phyloP scores from a whole-genome alignment of 2,329 filamentous ascomycete species.

The Cladosporium sp. region DNA sequence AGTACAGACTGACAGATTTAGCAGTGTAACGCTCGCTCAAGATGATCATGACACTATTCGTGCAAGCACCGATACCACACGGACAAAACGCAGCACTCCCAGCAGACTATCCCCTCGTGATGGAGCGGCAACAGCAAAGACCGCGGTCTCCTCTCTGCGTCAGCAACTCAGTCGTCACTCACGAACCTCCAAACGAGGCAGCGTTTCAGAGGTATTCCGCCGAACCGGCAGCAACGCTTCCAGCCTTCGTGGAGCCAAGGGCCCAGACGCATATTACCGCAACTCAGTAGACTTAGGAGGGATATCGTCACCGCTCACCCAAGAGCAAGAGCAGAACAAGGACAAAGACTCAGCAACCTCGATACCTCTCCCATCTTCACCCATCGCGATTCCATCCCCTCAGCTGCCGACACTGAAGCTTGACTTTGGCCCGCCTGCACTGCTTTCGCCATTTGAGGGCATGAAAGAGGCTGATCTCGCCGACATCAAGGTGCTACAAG shows the following conservation, averaged over 20 bases:
- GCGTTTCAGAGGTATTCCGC: conserved; percentile 4
- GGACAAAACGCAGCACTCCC: neutral
- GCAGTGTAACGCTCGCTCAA: neutral
- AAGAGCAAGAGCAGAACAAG: neutral
- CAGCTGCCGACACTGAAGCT: conserved; percentile 20
- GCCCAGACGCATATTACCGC: conserved; percentile 10
- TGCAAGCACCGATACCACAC: neutral
- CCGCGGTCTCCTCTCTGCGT: conserved; percentile 11
- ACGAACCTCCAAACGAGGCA: conserved; percentile 1
- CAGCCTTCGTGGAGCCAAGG: neutral
- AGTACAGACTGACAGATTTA: neutral
- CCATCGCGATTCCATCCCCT: conserved; percentile 20
- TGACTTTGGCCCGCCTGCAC: conserved; percentile 21
- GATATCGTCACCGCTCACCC: neutral
- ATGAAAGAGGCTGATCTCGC: too few relatives aligned
- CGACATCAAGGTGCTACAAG: conserved; percentile 6
- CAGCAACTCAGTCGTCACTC: conserved; percentile 11
- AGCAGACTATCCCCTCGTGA: neutral
- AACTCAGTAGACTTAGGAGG: neutral
- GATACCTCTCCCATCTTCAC: conserved; percentile 16
- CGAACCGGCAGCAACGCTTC: conserved; percentile 2
- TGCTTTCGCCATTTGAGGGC: too few relatives aligned
- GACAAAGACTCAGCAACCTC: neutral
- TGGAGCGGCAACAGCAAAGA: neutral
- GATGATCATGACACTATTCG: neutral